Evolutionary conservation across 2,329 filamentous ascomycete species (phyloP).

Genomic region (Cladosporium sp.): DNA sequence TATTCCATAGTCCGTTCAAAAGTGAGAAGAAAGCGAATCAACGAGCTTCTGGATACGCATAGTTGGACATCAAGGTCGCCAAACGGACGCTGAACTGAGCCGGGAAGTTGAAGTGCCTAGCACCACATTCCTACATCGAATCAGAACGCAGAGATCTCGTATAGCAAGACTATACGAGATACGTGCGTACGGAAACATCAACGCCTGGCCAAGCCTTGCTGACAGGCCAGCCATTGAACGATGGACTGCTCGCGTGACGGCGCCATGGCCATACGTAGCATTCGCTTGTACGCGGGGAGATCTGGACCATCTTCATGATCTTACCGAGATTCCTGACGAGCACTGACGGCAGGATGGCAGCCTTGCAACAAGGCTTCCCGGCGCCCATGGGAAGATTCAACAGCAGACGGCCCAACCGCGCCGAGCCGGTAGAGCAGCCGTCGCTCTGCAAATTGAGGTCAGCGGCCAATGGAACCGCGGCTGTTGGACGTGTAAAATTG

Average conservation of each 20-base stretch:
- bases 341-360: neutral
- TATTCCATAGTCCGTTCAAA: too few species aligned
- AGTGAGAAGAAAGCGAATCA: too few species aligned
- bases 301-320: neutral
- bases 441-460: neutral
- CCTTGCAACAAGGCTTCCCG: neutral
- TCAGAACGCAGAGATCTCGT: too few species aligned
- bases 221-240: neutral
- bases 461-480: conserved; percentile 3
- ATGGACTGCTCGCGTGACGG: neutral
- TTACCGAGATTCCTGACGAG: neutral
- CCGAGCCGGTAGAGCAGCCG: neutral
- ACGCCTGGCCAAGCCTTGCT: neutral
- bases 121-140: too few species aligned
- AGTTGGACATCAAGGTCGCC: too few species aligned
- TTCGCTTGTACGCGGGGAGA: neutral
- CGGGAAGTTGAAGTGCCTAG: too few species aligned
- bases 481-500: conserved; percentile 11
- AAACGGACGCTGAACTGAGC: too few species aligned
- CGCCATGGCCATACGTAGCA: conserved; percentile 1
- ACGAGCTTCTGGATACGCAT: too few species aligned
- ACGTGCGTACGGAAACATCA: neutral
- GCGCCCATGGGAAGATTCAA: neutral
- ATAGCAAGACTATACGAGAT: neutral
- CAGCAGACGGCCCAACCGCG: neutral